Evolutionary conservation across 202 grass and related monocot species (phyloP), one percentile per base, ranked within the genome.

Genomic region (Brachypodium distachyon): DNA sequence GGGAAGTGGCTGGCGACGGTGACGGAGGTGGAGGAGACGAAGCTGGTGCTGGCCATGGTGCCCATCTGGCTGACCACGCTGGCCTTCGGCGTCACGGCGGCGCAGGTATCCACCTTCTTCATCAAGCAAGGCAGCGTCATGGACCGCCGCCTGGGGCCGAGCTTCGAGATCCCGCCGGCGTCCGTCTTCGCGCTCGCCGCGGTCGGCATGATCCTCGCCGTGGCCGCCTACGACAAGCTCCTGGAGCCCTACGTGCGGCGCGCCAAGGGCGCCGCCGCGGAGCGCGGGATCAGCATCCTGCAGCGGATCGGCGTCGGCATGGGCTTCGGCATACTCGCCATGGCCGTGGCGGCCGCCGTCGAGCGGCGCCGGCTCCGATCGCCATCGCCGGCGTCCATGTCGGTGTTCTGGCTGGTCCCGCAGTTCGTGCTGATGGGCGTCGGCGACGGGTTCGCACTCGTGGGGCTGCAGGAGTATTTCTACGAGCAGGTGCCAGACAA

Each of bases 1-100:
- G 47, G 40, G 4, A 93, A 88, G 94, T 72, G 81, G 17, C 72
- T 97, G 23, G 84, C 86, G 13, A 97, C 94, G 33, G 84, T 97
- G 75, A 97, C 94, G 17, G 88, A 94, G 68, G 91, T 97, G 46
- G 94, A 97, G 88, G 94, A 97, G 77, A 91, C 88, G 77, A 97
- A 97, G 68, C 86, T 91, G 28, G 56, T 97, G 34, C 43, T 97
- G 7, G 57, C 88, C 3, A 91, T 91, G 91, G 58, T 94, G 28
- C 91, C 91, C 21, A 93, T 97, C 58, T 97, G 94, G 94, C 25
- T 93, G 6, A 71, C 81, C 12, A 85, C 86, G 12, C 77, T 97
- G 7, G 75, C 94, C 2, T 94, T 91, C 57, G 94, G 94, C 76
- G 84, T 94, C 27, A 52, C 56, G 18, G 64, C 70, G n/a, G 84